Evolutionary conservation across 305 asterid genomes (phyloP).

Genomic region (Solanum hybrid): DNA sequence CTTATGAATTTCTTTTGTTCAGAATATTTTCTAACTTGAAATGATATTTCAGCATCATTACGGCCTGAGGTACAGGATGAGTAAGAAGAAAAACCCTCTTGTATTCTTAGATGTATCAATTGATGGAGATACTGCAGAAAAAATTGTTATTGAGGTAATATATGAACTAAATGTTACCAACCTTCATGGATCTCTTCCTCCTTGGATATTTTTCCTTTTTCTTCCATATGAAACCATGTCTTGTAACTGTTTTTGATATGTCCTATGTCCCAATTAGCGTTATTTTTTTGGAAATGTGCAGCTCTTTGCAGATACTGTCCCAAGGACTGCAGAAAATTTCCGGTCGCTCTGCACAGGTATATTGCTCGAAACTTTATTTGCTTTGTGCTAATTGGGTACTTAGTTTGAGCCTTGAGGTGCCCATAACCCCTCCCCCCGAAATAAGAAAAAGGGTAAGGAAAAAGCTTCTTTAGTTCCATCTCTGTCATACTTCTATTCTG

Average conservation of each 20-base stretch:
- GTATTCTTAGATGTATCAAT: constrained; percentile 74
- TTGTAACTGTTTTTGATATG: background rate
- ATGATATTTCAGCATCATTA: constrained; percentile 10
- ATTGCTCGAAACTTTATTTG: background rate
- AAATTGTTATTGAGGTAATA: constrained; percentile 65
- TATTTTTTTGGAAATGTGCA: constrained; percentile 27
- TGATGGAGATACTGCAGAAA: constrained; percentile 58
- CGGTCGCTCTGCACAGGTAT: constrained; percentile 94
- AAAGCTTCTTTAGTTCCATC: background rate
- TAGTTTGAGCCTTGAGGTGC: background rate
- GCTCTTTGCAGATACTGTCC: constrained; percentile 88
- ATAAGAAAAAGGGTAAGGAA: background rate
- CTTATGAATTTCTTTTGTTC: background rate
- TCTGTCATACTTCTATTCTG: background rate
- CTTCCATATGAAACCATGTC: background rate
- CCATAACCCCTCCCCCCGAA: background rate
- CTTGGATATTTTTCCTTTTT: background rate
- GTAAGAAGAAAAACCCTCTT: constrained; percentile 49
- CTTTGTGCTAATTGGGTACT: background rate
- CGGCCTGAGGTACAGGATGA: constrained; percentile 28
- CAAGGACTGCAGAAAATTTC: constrained; percentile 90
- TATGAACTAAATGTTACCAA: background rate
- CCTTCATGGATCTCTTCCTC: background rate
- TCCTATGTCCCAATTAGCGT: background rate
- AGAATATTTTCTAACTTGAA: background rate